Evolutionary conservation across 2,329 filamentous ascomycete genomes (phyloP), one percentile per base, ranked within the genome.

Genomic region (Ambrosiella cleistominuta): DNA sequence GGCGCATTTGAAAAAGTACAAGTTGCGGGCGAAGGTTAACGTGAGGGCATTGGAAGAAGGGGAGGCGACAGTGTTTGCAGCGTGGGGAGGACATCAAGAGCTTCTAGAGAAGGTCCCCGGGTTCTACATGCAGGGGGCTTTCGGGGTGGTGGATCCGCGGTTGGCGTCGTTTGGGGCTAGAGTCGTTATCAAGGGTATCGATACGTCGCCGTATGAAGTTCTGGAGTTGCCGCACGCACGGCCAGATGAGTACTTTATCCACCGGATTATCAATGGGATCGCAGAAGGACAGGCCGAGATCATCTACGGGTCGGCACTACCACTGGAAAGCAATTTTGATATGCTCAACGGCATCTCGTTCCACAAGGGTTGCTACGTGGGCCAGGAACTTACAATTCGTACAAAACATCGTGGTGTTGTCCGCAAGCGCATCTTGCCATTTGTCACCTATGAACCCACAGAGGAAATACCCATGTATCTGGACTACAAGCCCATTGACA

Each of bases 341-440:
- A 72, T 87, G 61, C 87, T 87, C 77, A 78, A 80, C 53, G 93
- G 82, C 35, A 84, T 98, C 63, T 88, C 96, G 70, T 98, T 93
- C 72, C 82, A 82, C 66, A 98, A 98, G 72, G 93, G 93, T 7
- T 98, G 93, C 71, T 98, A 98, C 69, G 81, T 97, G 7, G 93
- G 93, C 0, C 93, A 98, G 71, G 93, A 98, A 70, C 77, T 98
- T 62, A 97, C 93, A 1, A 95, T 97, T 63, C 84, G 93, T 47
- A 98, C 93, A 1, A 85, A 90, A 68, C 93, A 98, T 70, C 90
- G 86, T 11, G 93, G 93, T 19, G 88, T 98, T 13, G 88, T 98
- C 45, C 78, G 93, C 61, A 95, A 96, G 75, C 79, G 93, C 54
- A 81, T 97, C 54, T 69, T 98, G 56, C 93, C 93, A 0, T 82